Evolutionary conservation across 2,329 filamentous ascomycete genomes (phyloP).

Genomic region (Apiospora rasikravindrae): DNA sequence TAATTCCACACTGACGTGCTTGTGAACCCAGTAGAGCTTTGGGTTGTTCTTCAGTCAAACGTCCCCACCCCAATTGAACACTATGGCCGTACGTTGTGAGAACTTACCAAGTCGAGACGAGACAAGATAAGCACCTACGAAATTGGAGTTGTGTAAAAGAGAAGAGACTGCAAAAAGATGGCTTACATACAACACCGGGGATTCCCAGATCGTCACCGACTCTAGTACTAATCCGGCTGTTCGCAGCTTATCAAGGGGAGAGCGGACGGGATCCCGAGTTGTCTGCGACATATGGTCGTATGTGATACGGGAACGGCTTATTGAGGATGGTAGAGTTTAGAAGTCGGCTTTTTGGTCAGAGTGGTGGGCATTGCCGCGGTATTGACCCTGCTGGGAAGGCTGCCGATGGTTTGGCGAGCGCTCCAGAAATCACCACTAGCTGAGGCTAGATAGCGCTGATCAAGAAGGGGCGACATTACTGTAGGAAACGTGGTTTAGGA

Average conservation of each 20-base stretch:
- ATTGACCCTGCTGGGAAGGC: no score
- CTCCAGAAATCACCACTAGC: no score
- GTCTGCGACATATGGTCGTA: constrained; percentile 19
- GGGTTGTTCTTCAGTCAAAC: neutral
- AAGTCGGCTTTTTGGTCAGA: neutral
- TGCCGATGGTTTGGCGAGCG: no score
- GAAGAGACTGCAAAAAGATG: neutral
- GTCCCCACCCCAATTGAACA: neutral
- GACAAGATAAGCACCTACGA: neutral
- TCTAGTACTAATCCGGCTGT: constrained; percentile 15
- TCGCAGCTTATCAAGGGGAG: constrained; percentile 18
- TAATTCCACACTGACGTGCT: neutral
- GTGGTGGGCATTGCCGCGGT: neutral
- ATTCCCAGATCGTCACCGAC: constrained; percentile 18
- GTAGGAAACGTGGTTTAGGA: no score
- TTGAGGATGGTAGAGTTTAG: no score
- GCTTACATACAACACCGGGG: constrained; percentile 15
- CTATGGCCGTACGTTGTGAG: neutral
- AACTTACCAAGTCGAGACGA: neutral
- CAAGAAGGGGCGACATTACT: no score
- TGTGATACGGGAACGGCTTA: neutral
- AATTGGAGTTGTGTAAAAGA: neutral
- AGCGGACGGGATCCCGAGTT: constrained; percentile 20
- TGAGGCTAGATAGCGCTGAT: no score
- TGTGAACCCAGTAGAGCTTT: neutral